These are phyloP conservation scores for Cytospora piceicola DNA, from an alignment of 2,329 filamentous ascomycete species.

Conservation along the genomic window DNA sequence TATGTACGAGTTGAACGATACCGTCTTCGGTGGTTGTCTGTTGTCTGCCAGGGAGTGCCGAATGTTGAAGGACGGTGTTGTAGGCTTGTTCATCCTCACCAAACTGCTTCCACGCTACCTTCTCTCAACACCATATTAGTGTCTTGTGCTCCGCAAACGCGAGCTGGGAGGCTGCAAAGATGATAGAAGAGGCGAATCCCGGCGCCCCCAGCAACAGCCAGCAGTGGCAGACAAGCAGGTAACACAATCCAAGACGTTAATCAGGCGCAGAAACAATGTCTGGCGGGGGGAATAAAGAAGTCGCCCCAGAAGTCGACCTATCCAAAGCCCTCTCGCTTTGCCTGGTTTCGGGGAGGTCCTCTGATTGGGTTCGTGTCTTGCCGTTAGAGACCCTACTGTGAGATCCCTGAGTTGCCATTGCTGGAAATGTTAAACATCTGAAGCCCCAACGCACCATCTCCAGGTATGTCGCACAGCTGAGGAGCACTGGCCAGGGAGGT, in stretches of 20 bases:
- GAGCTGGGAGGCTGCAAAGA: slow-evolving; percentile 9
- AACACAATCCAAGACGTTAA: slow-evolving; percentile 28
- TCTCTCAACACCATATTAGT: slow-evolving; percentile 7
- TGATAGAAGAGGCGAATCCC: slow-evolving; percentile 25
- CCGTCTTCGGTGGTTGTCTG: neutral
- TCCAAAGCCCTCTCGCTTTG: slow-evolving; percentile 23
- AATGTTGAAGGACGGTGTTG: neutral
- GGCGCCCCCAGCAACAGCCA: slow-evolving; percentile 20
- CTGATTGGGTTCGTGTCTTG: slow-evolving; percentile 26
- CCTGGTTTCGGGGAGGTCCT: slow-evolving; percentile 5
- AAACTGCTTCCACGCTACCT: neutral
- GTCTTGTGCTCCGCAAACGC: slow-evolving; percentile 23
- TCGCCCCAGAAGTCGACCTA: slow-evolving; percentile 9
- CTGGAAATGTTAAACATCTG: slow-evolving; percentile 8
- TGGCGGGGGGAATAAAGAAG: slow-evolving; percentile 21
- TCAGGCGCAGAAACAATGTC: slow-evolving; percentile 28
- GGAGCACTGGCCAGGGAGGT: slow-evolving; percentile 27
- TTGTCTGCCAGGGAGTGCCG: neutral
- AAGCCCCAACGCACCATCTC: slow-evolving; percentile 12
- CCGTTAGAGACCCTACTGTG: neutral
- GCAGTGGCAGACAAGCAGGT: slow-evolving; percentile 14
- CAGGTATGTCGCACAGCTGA: slow-evolving; percentile 24
- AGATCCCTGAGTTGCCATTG: slow-evolving; percentile 20
- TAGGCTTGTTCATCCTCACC: neutral
- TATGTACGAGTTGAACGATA: neutral